Percentiles rank a stretch among this genome's conserved stretches.
Conservation (phyloP, 139 green algal species). For the Spirogloea muscicola region DNA sequence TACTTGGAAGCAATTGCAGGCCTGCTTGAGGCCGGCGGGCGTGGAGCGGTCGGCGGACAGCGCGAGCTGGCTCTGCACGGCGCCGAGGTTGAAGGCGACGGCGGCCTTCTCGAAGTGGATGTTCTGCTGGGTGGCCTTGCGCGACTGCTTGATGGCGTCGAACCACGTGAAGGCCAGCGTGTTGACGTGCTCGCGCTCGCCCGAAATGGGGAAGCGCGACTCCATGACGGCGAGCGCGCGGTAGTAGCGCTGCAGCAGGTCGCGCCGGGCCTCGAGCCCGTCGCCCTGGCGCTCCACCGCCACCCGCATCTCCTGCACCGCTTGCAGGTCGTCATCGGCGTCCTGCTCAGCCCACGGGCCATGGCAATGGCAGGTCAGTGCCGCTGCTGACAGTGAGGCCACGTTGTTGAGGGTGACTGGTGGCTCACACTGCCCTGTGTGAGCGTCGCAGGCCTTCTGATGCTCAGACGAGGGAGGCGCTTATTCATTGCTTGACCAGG, state of each 20-base stretch:
- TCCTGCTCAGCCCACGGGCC: no score
- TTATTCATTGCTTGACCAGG: no score
- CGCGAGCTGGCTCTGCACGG: constrained; percentile 70
- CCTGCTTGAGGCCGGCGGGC: constrained; percentile 68
- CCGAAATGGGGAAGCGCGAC: constrained; percentile 83
- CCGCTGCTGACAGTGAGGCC: no score
- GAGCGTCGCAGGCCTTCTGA: no score
- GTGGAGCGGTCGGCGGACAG: constrained; percentile 66
- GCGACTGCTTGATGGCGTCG: constrained; percentile 73
- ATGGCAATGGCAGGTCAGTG: no score
- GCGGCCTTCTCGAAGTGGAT: constrained; percentile 90
- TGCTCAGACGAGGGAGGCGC: no score
- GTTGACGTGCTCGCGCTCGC: constrained; percentile 61
- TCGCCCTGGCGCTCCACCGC: constrained; percentile 21
- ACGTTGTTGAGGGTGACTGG: no score
- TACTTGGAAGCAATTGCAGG: constrained; percentile 57
- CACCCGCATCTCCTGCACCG: constrained; percentile 33
- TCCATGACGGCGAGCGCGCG: constrained; percentile 75
- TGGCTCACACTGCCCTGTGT: no score
- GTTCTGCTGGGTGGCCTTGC: constrained; percentile 59
- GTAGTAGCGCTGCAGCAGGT: constrained; percentile 67
- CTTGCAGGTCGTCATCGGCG: constrained; percentile 25
- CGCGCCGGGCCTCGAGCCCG: constrained; percentile 24
- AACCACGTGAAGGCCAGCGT: constrained; percentile 59
- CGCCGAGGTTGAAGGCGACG: constrained; percentile 89